Evolutionary conservation across 164 flowering plant species (phyloP), one percentile per base, ranked within the genome.

Genomic region (Amborella trichopoda): DNA sequence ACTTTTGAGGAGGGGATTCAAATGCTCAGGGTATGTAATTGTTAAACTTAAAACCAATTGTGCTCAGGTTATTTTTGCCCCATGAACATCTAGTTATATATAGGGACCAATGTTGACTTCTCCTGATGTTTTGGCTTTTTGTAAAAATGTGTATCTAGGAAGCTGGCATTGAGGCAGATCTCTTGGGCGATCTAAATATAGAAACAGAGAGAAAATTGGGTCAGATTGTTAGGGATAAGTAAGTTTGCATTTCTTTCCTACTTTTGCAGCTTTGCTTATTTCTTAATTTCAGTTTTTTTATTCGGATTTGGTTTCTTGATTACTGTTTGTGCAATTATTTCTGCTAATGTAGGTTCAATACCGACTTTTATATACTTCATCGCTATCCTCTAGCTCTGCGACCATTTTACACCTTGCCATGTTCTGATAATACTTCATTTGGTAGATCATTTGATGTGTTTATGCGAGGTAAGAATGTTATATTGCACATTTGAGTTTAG

Each of bases 361-460:
- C 99, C 0, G 95, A 91, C 53, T 91, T 91, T 52, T 91, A 81
- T 65, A 83, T 91, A n/a, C 93, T 91, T 46, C 82, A 84, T 42
- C 83, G 93, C 11, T 91, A 86, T 68, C 99, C 99, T 50, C 47
- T 73, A 62, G 83, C 90, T 48, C 76, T 87, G 22, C 72, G 99
- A 46, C 90, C 99, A 56, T 91, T 87, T 58, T 91, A 91, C 61
- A 91, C 99, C 5, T 87, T 91, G 99, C 98, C 96, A 23, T 80
- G 85, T 50, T 50, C 52, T 55, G 96, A 83, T 41, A 53, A 87
- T 60, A 61, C 72, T 0, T 41, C 49, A 0, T 91, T 83, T 55
- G 87, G 99, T 48, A 84, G 84, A 60, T 91, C 99, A 11, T 91
- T 91, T 70, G 99, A 91, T 69, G 99, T 91, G 53, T 91, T 91